Base-by-base conservation (phyloP, 352 stramenopile genomes). In the Globisporangium paddicum region DNA sequence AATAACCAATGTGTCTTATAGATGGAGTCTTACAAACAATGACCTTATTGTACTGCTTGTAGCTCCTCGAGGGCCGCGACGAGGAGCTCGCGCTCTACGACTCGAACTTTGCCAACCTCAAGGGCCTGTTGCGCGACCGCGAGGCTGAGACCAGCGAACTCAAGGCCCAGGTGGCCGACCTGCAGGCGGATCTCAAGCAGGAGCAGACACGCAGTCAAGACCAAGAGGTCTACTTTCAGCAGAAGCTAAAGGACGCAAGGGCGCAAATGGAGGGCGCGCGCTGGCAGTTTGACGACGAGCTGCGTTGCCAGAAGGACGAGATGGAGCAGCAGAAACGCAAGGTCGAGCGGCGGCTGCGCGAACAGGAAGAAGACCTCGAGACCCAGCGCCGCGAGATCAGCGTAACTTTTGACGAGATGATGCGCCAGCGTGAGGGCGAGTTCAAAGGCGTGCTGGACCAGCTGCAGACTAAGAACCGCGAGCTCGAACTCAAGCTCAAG, bases 61-160 rank as follows among this genome's bases (percentile, higher is more conserved):
- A 69, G 62, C 68, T 97, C 9, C 71, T 97, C 10, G 89, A 95
- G 57, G 88, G 87, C n/a, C 81, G 89, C 34, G 89, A 97, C 61
- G 86, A 94, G 57, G 89, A 97, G 64, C 73, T 97, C 23, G 75
- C 77, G 42, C 67, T 90, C 30, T 97, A 96, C 71, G 89, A 97
- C 62, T 73, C 73, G 38, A 90, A 90, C 57, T 90, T 97, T 52
- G 77, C 78, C 25, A 74, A 74, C 2, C 58, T 97, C 16, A 93
- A 96, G 61, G 71, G 64, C 32, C 68, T 85, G 7, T 41, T 97
- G 37, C 69, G 83, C 53, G 88, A 96, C 37, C 85, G 82, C 42
- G 77, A 90, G 50, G 66, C 64, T 16, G 80, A 91, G 32, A 47
- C 85, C 28, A 90, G 82, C 63, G 82, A 96, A 37, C 67, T 86